These are phyloP conservation scores for Erysiphe pulchra DNA, from an alignment of 2,329 filamentous ascomycete species.

Conservation along the genomic window DNA sequence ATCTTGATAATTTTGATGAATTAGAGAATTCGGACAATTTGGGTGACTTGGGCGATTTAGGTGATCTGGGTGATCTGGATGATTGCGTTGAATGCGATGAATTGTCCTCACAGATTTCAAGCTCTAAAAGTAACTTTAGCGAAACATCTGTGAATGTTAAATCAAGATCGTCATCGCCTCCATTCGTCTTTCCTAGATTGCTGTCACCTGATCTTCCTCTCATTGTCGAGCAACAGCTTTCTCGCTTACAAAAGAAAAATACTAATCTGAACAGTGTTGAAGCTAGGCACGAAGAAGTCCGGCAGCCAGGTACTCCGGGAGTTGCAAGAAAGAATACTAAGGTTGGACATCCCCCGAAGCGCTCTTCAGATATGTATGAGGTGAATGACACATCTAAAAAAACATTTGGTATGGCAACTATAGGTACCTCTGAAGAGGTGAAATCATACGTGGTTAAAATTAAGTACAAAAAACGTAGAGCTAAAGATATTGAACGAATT, in stretches of 20 bases:
- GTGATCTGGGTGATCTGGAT: too few relatives aligned
- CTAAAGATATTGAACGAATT: slow-evolving; percentile 9
- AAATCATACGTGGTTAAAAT: slow-evolving; percentile 10
- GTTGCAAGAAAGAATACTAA: slow-evolving; percentile 13
- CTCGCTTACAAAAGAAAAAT: slow-evolving; percentile 5
- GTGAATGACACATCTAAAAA: slow-evolving; percentile 1
- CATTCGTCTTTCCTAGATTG: slow-evolving; percentile 9
- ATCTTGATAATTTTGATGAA: slow-evolving; percentile 5
- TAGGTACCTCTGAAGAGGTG: not conserved
- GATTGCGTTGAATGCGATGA: not conserved
- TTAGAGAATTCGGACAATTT: slow-evolving; percentile 1
- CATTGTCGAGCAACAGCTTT: slow-evolving; percentile 11
- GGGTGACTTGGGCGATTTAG: not conserved
- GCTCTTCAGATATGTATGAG: slow-evolving; percentile 6
- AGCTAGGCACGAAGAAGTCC: slow-evolving; percentile 11
- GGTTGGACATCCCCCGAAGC: slow-evolving; percentile 12
- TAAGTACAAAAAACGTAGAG: slow-evolving; percentile 10
- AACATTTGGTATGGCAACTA: not conserved
- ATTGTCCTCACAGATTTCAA: not conserved
- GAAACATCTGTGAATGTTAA: not conserved
- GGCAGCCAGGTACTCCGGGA: slow-evolving; percentile 11
- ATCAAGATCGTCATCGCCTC: slow-evolving; percentile 2
- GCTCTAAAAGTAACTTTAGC: not conserved
- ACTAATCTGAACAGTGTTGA: slow-evolving; percentile 9
- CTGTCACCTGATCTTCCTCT: slow-evolving; percentile 12